Base-by-base conservation (phyloP, 352 stramenopile species). In the Phytophthora quininea region DNA sequence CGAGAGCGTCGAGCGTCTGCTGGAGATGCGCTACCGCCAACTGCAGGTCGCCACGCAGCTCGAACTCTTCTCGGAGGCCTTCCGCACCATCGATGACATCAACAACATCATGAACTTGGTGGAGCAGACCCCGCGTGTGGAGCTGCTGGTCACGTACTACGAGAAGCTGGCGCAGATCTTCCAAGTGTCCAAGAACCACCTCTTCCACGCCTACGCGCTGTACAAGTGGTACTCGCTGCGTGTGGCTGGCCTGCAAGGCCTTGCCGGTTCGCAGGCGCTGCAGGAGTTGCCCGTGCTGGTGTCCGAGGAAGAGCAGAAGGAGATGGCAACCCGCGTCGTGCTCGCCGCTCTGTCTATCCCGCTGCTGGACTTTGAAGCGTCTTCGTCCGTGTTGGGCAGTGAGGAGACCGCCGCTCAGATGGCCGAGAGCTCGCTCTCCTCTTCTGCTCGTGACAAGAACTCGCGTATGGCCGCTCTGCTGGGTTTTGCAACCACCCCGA, bases 81-180 rank as follows among this genome's bases (percentile, higher is more conserved):
- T 99, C 82, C 92, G 97, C 54, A 99, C 97, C 12, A 97, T 99
- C 37, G 97, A 99, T 77, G 97, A 99, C 80, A 99, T 99, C 75
- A 98, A 99, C 86, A 97, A 91, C 65, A 98, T 99, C 77, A 95
- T 99, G 74, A 90, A 85, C 61, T 58, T 93, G 9, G 81, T 90
- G 27, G 86, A 95, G 63, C 83, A 93, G 62, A 84, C 93, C 27
- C 96, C 96, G 37, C 98, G 98, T 54, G 82, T 97, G 30, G 93
- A 98, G 45, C 80, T 99, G 51, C 98, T 99, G 79, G 93, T 97
- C 14, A 97, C 91, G 45, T 99, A 99, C 81, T 99, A 99, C 77
- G 95, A 99, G 67, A 98, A 98, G 70, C 85, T 99, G 27, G 98
- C 94, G 9, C 90, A 96, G 67, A 97, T 99, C 59, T 99, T 99